Evolutionary conservation across 257 asterid species (phyloP).

Genomic region (Solanum ossicruentum): DNA sequence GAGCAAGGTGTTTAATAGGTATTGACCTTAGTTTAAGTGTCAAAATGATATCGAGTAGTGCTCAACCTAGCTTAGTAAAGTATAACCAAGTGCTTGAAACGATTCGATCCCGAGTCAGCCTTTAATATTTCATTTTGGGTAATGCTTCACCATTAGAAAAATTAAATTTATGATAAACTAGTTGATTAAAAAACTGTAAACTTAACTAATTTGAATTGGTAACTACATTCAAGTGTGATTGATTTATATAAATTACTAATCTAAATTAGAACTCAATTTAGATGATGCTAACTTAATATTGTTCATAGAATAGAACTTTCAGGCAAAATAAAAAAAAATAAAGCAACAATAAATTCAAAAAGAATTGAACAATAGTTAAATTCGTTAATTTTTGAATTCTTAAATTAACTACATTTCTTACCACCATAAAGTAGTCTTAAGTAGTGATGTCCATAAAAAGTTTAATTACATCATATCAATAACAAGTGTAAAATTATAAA

Average conservation of each 20-base stretch:
- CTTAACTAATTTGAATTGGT: background rate
- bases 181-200: background rate
- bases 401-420: background rate
- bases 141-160: background rate
- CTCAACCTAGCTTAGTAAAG: background rate
- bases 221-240: background rate
- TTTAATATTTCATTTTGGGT: background rate
- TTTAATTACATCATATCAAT: background rate
- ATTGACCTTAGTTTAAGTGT: background rate
- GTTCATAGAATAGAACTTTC: background rate
- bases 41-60: background rate
- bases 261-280: background rate
- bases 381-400: background rate
- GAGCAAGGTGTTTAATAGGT: background rate
- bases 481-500: background rate
- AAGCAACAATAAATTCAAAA: background rate
- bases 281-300: background rate
- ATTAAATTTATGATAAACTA: background rate
- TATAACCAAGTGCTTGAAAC: background rate
- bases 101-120: background rate
- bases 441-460: background rate
- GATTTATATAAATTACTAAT: background rate
- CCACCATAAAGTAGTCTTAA: background rate
- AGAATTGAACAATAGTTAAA: background rate
- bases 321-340: background rate